These are phyloP conservation scores for Sarocladium strictum DNA, from an alignment of 2,329 filamentous ascomycete genomes.

Conservation along the genomic window DNA sequence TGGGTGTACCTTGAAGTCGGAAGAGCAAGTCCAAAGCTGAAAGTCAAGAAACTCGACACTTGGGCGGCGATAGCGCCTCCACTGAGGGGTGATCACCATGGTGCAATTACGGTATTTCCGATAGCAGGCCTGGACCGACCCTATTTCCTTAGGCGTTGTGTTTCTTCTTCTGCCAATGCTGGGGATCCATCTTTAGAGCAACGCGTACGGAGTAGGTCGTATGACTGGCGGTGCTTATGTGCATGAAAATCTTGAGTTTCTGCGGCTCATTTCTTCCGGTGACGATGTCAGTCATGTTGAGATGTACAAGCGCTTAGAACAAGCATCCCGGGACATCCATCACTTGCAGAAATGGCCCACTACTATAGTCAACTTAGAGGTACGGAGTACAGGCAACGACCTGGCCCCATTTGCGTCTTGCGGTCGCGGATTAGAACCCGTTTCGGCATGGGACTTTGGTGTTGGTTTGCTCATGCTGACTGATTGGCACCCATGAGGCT, in stretches of 20 bases:
- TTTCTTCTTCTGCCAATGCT: no score
- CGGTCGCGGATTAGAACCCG: background rate
- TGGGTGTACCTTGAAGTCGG: background rate
- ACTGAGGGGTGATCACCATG: background rate
- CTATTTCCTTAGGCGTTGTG: background rate
- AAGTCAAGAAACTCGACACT: background rate
- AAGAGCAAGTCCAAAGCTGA: background rate
- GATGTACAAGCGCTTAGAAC: background rate
- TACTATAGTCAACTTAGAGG: no score
- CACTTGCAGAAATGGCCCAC: background rate
- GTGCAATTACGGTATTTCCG: slow-evolving; percentile 4
- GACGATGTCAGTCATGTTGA: background rate
- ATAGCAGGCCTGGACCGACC: background rate
- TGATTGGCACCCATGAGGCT: background rate
- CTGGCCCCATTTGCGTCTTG: no score
- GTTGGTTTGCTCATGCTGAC: no score
- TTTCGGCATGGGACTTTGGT: background rate
- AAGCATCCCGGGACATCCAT: background rate
- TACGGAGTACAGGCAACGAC: no score
- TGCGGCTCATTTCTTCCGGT: background rate
- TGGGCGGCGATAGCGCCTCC: slow-evolving; percentile 4
- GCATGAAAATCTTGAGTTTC: no score
- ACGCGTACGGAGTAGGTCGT: no score
- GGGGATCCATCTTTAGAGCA: no score
- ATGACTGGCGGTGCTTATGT: no score